These are phyloP conservation scores for Bonia amplexicaulis DNA, from an alignment of 176 grass and related monocot species.

Conservation along the genomic window DNA sequence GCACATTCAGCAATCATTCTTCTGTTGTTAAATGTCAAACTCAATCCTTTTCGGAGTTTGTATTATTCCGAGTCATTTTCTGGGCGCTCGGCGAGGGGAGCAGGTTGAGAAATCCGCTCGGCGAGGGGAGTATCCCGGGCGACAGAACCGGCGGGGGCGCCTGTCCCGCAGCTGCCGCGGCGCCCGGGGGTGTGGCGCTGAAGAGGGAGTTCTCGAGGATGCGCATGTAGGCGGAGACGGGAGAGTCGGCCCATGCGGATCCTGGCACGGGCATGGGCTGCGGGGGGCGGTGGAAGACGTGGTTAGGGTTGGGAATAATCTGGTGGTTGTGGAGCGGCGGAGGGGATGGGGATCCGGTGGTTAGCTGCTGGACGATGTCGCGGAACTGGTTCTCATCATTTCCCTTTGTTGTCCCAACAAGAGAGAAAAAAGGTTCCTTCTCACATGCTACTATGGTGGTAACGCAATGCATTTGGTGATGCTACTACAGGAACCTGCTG, in stretches of 20 bases:
- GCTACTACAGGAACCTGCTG: too few species aligned
- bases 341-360: conserved; percentile 70
- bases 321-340: conserved; percentile 45
- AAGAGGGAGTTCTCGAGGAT: conserved; percentile 74
- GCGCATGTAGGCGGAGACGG: conserved; percentile 81
- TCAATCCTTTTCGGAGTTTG: background rate
- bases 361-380: conserved; percentile 96
- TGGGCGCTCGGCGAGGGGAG: conserved; percentile 66
- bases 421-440: too few species aligned
- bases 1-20: background rate
- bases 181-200: conserved; percentile 43
- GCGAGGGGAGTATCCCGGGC: conserved; percentile 64
- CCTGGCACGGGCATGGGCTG: conserved; percentile 18
- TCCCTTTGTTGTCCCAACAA: too few species aligned
- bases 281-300: conserved; percentile 40
- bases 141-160: conserved; percentile 36
- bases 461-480: too few species aligned
- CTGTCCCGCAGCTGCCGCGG: conserved; percentile 1
- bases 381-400: conserved; percentile 75
- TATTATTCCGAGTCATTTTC: background rate
- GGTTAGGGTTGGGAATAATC: conserved; percentile 27
- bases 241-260: conserved; percentile 56
- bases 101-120: conserved; percentile 54
- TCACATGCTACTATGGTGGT: too few species aligned
- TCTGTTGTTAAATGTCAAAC: background rate